Base-by-base conservation (phyloP, 768 basidiomycete species). In the Dioszegia crocea region DNA sequence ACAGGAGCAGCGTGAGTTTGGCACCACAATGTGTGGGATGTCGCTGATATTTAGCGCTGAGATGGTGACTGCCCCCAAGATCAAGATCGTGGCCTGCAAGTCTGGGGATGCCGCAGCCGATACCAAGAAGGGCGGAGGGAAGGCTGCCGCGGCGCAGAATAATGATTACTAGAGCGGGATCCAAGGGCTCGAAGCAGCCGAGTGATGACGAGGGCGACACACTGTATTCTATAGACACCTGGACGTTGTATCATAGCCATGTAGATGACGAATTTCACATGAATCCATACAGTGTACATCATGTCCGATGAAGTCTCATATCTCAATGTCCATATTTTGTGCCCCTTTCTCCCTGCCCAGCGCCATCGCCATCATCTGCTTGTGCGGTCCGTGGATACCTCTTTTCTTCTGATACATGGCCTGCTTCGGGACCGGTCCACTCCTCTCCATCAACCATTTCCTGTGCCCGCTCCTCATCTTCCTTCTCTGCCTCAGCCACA, bases 51-150 rank as follows among this genome's bases (percentile, higher is more conserved):
- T 27, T 41, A 59, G 60, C 9, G 54, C 63, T 21, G 76, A 77
- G 29, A 59, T 62, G 45, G 71, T 77, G 16, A 73, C 88, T 4
- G 73, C 73, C 19, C 82, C 83, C 27, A 85, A 88, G 76, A 90
- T 96, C 78, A 96, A 97, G 82, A 97, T 99, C 60, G 92, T 99
- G 64, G 94, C 96, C 4, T 97, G 94, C 81, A 98, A 97, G 83
- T 89, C 89, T 71, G 90, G 88, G 31, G 91, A 92, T 65, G 88
- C 87, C 17, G 85, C 89, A 44, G 88, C 90, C 67, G 83, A 85
- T 23, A 85, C 84, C 57, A 91, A 89, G 82, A 89, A 89, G 79
- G 61, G 67, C 29, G 47, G 27, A 17, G 47, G 27, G 4, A 29
- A 31, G 30, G 47, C 27, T 23, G 47, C 27, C 10, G 44, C 44